Percentiles rank a stretch among this genome's conserved stretches.
These are phyloP conservation scores for Apodospora peruviana DNA, from an alignment of 495 filamentous ascomycete genomes.

Conservation along the genomic window DNA sequence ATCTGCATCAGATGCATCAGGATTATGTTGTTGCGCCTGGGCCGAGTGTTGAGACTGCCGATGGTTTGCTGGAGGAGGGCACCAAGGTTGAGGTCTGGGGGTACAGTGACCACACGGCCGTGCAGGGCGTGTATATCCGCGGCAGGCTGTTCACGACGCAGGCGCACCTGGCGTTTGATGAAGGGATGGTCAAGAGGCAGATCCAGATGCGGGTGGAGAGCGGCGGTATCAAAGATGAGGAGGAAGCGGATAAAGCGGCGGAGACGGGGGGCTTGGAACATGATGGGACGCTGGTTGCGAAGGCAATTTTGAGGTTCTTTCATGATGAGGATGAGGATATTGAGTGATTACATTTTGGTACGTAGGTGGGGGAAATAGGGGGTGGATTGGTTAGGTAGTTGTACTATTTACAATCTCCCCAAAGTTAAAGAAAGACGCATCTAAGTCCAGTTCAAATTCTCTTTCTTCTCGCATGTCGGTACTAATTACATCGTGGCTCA, in stretches of 20 bases:
- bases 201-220: slow-evolving; percentile 49
- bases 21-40: slow-evolving; percentile 60
- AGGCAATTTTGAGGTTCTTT: slow-evolving; percentile 33
- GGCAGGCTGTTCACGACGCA: slow-evolving; percentile 67
- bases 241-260: slow-evolving; percentile 21
- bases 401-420: no score
- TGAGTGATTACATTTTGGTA: slow-evolving; percentile 8
- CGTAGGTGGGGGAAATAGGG: no score
- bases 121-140: slow-evolving; percentile 71
- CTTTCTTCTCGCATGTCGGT: no score
- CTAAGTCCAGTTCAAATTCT: no score
- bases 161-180: slow-evolving; percentile 79
- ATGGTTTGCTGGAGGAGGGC: slow-evolving; percentile 46
- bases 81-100: slow-evolving; percentile 27
- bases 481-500: no score
- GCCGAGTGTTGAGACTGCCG: slow-evolving; percentile 21
- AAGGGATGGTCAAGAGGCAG: slow-evolving; percentile 63
- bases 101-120: slow-evolving; percentile 39
- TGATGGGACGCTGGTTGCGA: slow-evolving; percentile 24
- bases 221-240: slow-evolving; percentile 58
- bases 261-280: slow-evolving; percentile 25
- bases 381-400: no score
- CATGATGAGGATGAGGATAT: slow-evolving; percentile 25
- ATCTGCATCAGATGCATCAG: slow-evolving; percentile 77
- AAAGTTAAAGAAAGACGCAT: no score